phyloP scores from a whole-genome alignment of 1,139 yeast genomes.

The Kodamaea derodonti region DNA sequence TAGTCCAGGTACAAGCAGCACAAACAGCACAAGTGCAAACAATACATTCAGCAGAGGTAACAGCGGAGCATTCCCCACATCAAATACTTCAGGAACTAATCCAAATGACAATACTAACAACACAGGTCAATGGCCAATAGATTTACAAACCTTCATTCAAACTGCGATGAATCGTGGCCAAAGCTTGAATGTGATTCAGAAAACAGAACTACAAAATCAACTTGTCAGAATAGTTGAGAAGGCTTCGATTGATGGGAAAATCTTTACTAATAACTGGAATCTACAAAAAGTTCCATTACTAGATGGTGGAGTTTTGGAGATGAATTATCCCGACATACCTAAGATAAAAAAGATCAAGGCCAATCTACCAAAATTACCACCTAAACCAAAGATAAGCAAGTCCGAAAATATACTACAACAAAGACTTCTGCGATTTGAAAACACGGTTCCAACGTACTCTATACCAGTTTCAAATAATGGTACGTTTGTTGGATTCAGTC shows the following conservation, averaged over 20 bases:
- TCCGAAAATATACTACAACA: slow-evolving; percentile 40
- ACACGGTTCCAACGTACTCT: slow-evolving; percentile 2
- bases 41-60: too few species aligned
- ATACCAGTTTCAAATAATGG: slow-evolving; percentile 5
- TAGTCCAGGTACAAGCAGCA: too few species aligned
- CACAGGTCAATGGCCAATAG: slow-evolving; percentile 39
- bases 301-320: slow-evolving; percentile 19
- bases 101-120: slow-evolving; percentile 1
- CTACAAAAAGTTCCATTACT: slow-evolving; percentile 53
- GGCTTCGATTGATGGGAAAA: slow-evolving; percentile 45
- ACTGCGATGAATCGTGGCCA: slow-evolving; percentile 37
- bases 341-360: background rate
- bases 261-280: slow-evolving; percentile 61
- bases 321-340: slow-evolving; percentile 6
- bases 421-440: slow-evolving; percentile 53
- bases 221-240: slow-evolving; percentile 44
- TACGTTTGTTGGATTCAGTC: slow-evolving; percentile 60
- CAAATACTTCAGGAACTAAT: background rate
- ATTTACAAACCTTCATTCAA: slow-evolving; percentile 44
- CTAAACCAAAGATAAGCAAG: too few species aligned
- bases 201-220: slow-evolving; percentile 39
- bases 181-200: slow-evolving; percentile 18
- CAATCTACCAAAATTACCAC: background rate
- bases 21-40: too few species aligned
- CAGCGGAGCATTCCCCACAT: too few species aligned